Evolutionary conservation across 352 stramenopile genomes (phyloP), one percentile per base, ranked within the genome.

Genomic region (Globisporangium parvum): DNA sequence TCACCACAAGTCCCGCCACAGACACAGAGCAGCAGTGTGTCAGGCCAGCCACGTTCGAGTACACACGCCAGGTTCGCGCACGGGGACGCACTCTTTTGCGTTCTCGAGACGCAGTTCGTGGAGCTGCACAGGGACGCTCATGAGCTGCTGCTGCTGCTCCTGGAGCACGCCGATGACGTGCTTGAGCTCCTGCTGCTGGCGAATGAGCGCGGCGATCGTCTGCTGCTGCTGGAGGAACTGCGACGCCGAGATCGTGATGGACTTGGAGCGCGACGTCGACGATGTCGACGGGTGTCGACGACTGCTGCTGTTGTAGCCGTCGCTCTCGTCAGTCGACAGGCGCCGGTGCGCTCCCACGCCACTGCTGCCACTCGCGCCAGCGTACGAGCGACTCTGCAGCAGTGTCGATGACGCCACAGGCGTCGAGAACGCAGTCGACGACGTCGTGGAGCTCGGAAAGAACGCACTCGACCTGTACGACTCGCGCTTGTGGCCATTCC

Each of bases 131-230:
- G 79, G 82, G 47, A 88, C 87, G 15, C 46, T 77, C 60, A 90
- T 77, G 48, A 93, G 67, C 47, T 91, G 78, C 23, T 87, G 80
- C 55, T 91, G 80, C 53, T 93, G 83, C 50, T 90, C 76, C 21
- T 88, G 80, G 26, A 93, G 69, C 24, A 91, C 66, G 12, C 60
- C 67, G 20, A 93, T 82, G 48, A 93, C 71, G 55, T 91, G 78
- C 68, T 93, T 93, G n/a, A 93, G 66, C 53, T 91, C 80, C 49
- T 88, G 75, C 47, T 93, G 83, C 63, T 93, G 80, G 18, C 73
- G 78, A 54, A 91, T 90, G 18, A 93, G 67, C 50, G 77, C 83
- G 1, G 83, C 77, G 41, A 93, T 89, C n/a, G 76, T 91, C 55
- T 90, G 72, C 53, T 93, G 78, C 64, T 93, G 83, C 51, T 90